Percentiles rank a stretch among this genome's conserved stretches.
These are phyloP conservation scores for Colletotrichum horii DNA, from an alignment of 2,329 filamentous ascomycete species.

Conservation along the genomic window DNA sequence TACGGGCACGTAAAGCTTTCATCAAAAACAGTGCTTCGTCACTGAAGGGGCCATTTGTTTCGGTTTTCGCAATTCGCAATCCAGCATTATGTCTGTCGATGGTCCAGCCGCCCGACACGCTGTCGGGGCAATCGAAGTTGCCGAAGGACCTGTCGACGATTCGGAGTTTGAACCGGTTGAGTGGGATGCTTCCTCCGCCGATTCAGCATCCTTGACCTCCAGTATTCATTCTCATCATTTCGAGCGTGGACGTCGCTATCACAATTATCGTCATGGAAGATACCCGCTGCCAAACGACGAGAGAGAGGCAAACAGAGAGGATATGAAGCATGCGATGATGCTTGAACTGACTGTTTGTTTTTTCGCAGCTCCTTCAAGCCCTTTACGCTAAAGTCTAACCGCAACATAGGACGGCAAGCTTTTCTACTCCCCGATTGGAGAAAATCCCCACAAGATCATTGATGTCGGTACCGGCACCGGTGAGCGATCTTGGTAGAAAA, in stretches of 20 bases:
- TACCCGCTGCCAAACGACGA: slow-evolving; percentile 54
- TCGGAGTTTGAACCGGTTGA: slow-evolving; percentile 13
- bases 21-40: too few species aligned
- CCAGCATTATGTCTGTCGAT: too few species aligned
- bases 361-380: neutral
- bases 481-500: slow-evolving; percentile 19
- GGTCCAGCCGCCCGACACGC: too few species aligned
- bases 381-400: neutral
- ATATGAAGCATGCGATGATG: slow-evolving; percentile 50
- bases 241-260: slow-evolving; percentile 47
- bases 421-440: slow-evolving; percentile 43
- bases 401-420: slow-evolving; percentile 36
- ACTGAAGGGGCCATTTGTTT: too few species aligned
- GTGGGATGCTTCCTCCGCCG: slow-evolving; percentile 29
- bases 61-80: too few species aligned
- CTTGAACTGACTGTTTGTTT: slow-evolving; percentile 44
- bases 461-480: slow-evolving; percentile 57
- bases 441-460: slow-evolving; percentile 46
- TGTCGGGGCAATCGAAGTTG: neutral
- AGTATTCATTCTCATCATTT: slow-evolving; percentile 43
- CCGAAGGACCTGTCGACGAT: neutral
- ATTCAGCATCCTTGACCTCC: slow-evolving; percentile 35
- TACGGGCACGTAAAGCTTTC: too few species aligned
- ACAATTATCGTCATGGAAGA: slow-evolving; percentile 46
- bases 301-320: slow-evolving; percentile 50